Base-by-base conservation (phyloP, 2,329 filamentous ascomycete genomes). In the Ascosphaera aggregata region DNA sequence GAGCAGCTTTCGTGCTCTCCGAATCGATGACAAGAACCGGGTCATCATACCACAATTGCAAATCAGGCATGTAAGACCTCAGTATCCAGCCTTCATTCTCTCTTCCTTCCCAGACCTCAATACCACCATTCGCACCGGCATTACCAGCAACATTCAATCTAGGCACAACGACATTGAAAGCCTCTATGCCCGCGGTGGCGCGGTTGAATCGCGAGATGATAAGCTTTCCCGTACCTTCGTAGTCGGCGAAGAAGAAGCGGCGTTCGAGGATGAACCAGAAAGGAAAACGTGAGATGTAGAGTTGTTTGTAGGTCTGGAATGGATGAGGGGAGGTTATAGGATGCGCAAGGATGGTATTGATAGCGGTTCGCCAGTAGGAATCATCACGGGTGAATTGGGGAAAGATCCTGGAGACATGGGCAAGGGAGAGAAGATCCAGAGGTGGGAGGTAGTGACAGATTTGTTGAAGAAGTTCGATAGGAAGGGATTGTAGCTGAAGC, bases 181-280 rank as follows among this genome's bases (percentile, higher is more conserved):
- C 82, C 56, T 89, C 80, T 41, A 94, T 92, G 47, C 73, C 75
- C 13, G 76, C 78, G 34, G 71, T 65, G 3, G 69, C 59, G 36
- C 73, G 68, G 51, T 93, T 73, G 50, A 84, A 94, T 9, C 79
- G 73, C n/a, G 69, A 66, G 31, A 93, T 51, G 18, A 92, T 65
- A 34, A 93, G 56, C 51, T 77, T 78, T 0, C 85, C 85, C 1
- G 69, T 75, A 37, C 81, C 65, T 20, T 74, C 67, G 2, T 64
- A 66, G 54, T 93, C 81, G 42, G 73, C 70, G 50, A 93, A 86
- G 85, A 85, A 94, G 45, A 94, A 63, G 55, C 80, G 85, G 51
- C 80, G 65, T 39, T 69, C 72, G 0, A 80, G 66, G 1, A 94
- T 63, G 49, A 92, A 93, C 85, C 85, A 94, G 48, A 76, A 72